phyloP scores from a whole-genome alignment of 2,329 filamentous ascomycete genomes.

The Knoxdaviesia proteae region DNA sequence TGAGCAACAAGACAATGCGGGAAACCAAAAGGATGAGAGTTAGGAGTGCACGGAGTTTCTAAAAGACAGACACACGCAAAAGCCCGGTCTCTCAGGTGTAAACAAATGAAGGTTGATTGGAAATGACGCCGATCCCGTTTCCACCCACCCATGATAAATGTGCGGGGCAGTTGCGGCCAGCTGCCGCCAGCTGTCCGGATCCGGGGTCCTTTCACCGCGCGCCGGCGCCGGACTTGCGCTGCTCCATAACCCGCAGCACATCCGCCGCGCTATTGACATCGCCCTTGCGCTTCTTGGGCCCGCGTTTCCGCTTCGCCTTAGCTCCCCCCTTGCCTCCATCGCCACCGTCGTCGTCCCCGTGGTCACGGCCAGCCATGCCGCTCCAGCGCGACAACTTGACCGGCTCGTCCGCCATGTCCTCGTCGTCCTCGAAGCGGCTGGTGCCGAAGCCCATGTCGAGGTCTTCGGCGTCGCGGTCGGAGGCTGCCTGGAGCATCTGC shows the following conservation, averaged over 20 bases:
- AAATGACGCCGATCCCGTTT: too few relatives aligned
- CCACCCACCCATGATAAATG: too few relatives aligned
- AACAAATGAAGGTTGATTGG: too few relatives aligned
- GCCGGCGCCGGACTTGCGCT: slow-evolving; percentile 10
- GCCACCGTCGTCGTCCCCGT: slow-evolving; percentile 25
- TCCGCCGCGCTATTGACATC: slow-evolving; percentile 62
- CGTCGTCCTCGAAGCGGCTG: slow-evolving; percentile 71
- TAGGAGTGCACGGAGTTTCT: too few relatives aligned
- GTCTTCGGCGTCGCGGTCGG: slow-evolving; percentile 69
- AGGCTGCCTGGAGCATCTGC: slow-evolving; percentile 45
- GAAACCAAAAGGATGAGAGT: too few relatives aligned
- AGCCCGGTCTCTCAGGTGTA: too few relatives aligned
- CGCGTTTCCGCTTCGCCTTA: slow-evolving; percentile 44
- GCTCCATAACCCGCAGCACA: slow-evolving; percentile 60
- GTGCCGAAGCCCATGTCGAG: slow-evolving; percentile 89
- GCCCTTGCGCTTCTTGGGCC: slow-evolving; percentile 55
- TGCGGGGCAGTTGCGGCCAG: too few relatives aligned
- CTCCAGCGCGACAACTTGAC: slow-evolving; percentile 50
- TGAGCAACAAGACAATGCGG: too few relatives aligned
- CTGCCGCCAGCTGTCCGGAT: too few relatives aligned
- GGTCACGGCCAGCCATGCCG: slow-evolving; percentile 14
- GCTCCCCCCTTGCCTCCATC: slow-evolving; percentile 19
- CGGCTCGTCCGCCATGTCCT: slow-evolving; percentile 45
- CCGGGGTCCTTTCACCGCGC: too few relatives aligned
- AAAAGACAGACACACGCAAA: too few relatives aligned